Evolutionary conservation across 2,329 filamentous ascomycete species (phyloP).

Genomic region (Botrytis fragariae): DNA sequence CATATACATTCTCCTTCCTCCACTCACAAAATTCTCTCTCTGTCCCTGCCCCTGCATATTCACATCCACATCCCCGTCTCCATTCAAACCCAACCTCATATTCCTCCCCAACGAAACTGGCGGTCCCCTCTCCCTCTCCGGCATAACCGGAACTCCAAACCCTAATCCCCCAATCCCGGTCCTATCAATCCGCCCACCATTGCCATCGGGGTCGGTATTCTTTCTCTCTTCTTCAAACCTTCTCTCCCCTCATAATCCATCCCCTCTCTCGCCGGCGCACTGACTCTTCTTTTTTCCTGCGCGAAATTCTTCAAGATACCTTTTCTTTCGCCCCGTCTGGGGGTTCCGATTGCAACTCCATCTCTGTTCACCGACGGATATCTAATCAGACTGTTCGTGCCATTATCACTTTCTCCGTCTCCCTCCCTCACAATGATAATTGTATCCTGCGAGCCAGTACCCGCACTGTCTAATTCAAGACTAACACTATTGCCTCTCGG

Average conservation of each 20-base stretch:
- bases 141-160: neutral
- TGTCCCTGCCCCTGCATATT: neutral
- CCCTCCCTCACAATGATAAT: neutral
- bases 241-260: neutral
- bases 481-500: neutral
- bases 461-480: neutral
- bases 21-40: neutral
- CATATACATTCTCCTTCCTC: neutral
- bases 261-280: neutral
- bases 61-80: neutral
- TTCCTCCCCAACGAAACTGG: constrained; percentile 5
- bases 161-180: neutral
- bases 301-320: neutral
- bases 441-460: neutral
- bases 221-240: neutral
- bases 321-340: neutral
- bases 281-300: neutral
- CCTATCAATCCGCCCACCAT: neutral
- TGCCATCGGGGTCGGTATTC: neutral
- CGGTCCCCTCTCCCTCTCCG: neutral
- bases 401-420: neutral
- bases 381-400: neutral
- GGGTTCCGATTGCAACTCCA: neutral
- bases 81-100: neutral
- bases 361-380: neutral